Percentiles rank a stretch among this genome's conserved stretches.
Evolutionary conservation across 176 grass and related monocot genomes (phyloP).

Genomic region (Pharus latifolius): DNA sequence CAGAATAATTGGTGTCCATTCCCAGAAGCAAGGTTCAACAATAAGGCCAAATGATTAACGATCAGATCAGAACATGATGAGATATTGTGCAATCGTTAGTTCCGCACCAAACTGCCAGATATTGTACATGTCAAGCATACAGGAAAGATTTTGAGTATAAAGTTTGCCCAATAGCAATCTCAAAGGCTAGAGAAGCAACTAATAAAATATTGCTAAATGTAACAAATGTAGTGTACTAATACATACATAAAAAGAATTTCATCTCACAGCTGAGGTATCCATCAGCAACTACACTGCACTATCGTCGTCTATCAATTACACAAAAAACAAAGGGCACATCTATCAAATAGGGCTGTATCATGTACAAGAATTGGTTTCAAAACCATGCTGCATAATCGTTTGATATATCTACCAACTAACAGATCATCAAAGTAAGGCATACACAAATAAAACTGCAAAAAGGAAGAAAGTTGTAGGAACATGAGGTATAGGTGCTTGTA

Average conservation of each 20-base stretch:
- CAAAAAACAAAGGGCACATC: neutral
- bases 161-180: neutral
- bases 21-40: too few relatives aligned
- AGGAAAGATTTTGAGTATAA: too few relatives aligned
- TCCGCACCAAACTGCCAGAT: too few relatives aligned
- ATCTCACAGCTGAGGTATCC: neutral
- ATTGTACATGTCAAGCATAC: too few relatives aligned
- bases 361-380: conserved; percentile 9
- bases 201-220: neutral
- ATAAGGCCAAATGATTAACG: too few relatives aligned
- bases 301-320: neutral
- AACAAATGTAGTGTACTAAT: neutral
- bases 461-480: neutral
- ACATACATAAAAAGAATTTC: neutral
- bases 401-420: neutral
- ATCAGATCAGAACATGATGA: too few relatives aligned
- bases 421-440: neutral
- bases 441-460: neutral
- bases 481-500: neutral
- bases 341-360: neutral
- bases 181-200: neutral
- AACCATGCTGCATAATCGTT: neutral
- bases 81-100: too few relatives aligned
- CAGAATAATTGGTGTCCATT: too few relatives aligned
- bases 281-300: neutral